These are phyloP conservation scores for Phaffia australis DNA, from an alignment of 768 basidiomycete genomes.

Conservation along the genomic window DNA sequence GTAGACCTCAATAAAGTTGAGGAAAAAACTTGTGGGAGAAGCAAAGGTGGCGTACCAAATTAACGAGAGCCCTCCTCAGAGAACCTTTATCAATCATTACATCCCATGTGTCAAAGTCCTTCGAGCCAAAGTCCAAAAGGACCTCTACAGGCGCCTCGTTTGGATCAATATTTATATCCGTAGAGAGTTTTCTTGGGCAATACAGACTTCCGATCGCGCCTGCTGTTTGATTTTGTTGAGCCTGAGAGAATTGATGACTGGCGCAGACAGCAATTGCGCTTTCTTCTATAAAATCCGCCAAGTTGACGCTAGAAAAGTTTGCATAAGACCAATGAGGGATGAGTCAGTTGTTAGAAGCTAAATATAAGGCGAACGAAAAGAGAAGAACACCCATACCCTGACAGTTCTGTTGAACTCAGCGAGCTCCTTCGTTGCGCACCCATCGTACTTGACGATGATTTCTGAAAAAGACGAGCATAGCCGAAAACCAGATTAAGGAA, in stretches of 20 bases:
- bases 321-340: too few relatives aligned
- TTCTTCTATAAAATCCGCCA: too few relatives aligned
- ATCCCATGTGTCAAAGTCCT: constrained; percentile 51
- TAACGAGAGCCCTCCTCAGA: constrained; percentile 28
- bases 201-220: too few relatives aligned
- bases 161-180: too few relatives aligned
- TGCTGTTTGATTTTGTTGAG: too few relatives aligned
- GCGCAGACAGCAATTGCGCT: too few relatives aligned
- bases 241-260: too few relatives aligned
- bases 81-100: constrained; percentile 61
- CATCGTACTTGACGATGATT: constrained; percentile 1
- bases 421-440: constrained; percentile 31
- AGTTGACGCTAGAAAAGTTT: too few relatives aligned
- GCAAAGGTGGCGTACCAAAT: constrained; percentile 5
- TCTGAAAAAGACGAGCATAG: not conserved
- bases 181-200: too few relatives aligned
- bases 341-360: too few relatives aligned
- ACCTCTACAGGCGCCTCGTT: too few relatives aligned
- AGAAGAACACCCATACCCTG: not conserved
- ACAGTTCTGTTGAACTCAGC: not conserved
- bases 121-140: too few relatives aligned
- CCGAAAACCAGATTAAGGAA: not conserved
- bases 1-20: constrained; percentile 73
- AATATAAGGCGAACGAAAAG: not conserved
- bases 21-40: constrained; percentile 51